Base-by-base conservation (phyloP, 352 stramenopile species). In the Phytophthora niederhauseri region DNA sequence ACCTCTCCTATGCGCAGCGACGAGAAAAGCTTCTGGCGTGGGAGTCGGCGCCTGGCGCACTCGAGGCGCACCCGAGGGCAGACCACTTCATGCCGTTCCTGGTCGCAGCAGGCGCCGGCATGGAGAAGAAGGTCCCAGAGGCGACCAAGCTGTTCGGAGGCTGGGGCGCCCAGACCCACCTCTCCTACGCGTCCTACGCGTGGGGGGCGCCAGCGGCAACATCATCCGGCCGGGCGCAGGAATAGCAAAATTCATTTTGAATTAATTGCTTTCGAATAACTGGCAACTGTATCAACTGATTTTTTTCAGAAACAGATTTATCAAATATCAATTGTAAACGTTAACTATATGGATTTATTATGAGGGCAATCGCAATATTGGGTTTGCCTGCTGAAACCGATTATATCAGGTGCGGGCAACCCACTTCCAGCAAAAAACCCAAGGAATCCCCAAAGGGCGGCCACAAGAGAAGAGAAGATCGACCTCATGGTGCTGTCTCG, bases 81-180 rank as follows among this genome's bases (percentile, higher is more conserved):
- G 83, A 91, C 31, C 80, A 90, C 61, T 78, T 91, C 52, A 81
- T 87, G 67, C 80, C 81, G 34, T 84, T 91, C 24, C 30, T 87
- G 4, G 69, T 91, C 31, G 68, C 76, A 2, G 78, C 83, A 0
- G 83, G 77, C n/a, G 75, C 81, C 1, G 83, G 79, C 5, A 80
- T 91, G 57, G 81, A 90, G 51, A 64, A 80, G 43, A 66, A 56
- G 22, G n/a, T 8, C 0, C 50, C 78, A 0, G 59, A 59, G 22
- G 76, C 70, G 20, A 59, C 24, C 4, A 86, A 86, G 49, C 58
- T 86, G 15, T 76, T 68, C 36, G 76, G 76, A 17, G 78, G 72
- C 19, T 86, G 72, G 73, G 74, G 76, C 1, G 20, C 51, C 4
- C 57, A 68, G 34, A 73, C 58, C 48, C 69, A 78, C 43, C 46